A percentile compares a stretch with the other conserved stretches of the same genome.
Conservation (phyloP, 2,329 filamentous ascomycete genomes). For the Macroventuria anomochaeta region DNA sequence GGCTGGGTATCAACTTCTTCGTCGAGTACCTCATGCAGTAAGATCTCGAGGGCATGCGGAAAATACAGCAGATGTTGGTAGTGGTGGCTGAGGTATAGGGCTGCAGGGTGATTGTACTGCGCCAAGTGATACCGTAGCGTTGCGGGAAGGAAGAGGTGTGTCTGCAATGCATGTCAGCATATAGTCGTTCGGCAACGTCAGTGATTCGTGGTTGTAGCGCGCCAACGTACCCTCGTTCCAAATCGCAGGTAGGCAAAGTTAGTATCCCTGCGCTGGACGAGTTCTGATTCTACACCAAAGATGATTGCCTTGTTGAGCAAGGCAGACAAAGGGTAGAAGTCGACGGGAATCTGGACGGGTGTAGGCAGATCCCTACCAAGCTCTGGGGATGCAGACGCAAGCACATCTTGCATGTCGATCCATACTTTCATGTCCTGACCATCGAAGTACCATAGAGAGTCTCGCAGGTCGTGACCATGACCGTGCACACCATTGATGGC, state of each 20-base stretch:
- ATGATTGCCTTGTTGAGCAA: constrained; percentile 89
- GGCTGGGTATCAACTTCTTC: constrained; percentile 82
- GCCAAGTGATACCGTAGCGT: constrained; percentile 80
- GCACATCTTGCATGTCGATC: constrained; percentile 85
- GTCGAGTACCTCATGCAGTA: constrained; percentile 91
- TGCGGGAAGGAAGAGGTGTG: constrained; percentile 90
- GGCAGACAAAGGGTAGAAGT: constrained; percentile 93
- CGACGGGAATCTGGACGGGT: constrained; percentile 79
- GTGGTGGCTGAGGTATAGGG: constrained; percentile 80
- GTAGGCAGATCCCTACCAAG: constrained; percentile 72
- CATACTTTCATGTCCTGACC: constrained; percentile 85
- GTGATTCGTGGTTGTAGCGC: constrained; percentile 7
- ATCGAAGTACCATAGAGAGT: constrained; percentile 95
- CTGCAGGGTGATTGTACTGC: constrained; percentile 77
- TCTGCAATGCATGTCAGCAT: constrained; percentile 60
- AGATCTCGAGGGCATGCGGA: constrained; percentile 86
- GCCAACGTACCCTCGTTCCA: constrained; percentile 74
- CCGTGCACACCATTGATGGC: constrained; percentile 55
- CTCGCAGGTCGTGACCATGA: constrained; percentile 65
- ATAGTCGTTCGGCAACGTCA: constrained; percentile 3
- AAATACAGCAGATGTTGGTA: constrained; percentile 92
- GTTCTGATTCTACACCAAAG: constrained; percentile 87
- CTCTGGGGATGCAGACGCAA: constrained; percentile 72
- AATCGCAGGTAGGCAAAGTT: constrained; percentile 91
- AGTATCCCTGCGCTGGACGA: constrained; percentile 91